Conservation (phyloP, 2,329 filamentous ascomycete species). For the Xylaria arbuscula region DNA sequence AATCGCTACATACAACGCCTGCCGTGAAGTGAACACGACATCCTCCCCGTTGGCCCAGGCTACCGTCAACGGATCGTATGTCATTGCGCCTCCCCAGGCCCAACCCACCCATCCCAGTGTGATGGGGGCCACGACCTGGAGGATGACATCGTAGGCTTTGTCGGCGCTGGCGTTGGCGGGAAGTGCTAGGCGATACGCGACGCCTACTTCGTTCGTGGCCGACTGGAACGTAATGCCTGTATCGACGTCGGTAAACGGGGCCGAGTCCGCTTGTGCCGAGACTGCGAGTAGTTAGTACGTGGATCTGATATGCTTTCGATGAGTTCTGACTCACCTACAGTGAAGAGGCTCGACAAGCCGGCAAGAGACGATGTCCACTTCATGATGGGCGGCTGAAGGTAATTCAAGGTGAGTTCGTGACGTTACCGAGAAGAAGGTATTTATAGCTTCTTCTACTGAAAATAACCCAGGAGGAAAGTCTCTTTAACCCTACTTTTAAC, state of each 20-base stretch:
- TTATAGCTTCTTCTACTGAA: conserved; percentile 21
- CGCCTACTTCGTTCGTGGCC: conserved; percentile 53
- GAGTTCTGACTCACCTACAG: conserved; percentile 46
- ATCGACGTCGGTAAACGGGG: conserved; percentile 50
- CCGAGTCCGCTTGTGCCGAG: conserved; percentile 51
- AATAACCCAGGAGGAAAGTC: conserved; percentile 4
- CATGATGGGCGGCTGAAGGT: conserved; percentile 45
- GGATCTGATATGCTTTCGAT: neutral
- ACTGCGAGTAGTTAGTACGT: conserved; percentile 39
- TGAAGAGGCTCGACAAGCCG: conserved; percentile 47
- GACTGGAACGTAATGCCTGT: conserved; percentile 59
- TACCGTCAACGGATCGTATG: conserved; percentile 56
- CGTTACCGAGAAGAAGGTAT: conserved; percentile 9
- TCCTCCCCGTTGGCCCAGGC: conserved; percentile 54
- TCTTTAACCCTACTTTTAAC: neutral
- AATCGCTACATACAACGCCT: conserved; percentile 52
- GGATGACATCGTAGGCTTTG: conserved; percentile 52
- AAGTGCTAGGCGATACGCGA: conserved; percentile 50
- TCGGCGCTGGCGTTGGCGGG: conserved; percentile 48
- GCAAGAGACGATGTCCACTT: conserved; percentile 47
- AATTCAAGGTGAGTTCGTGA: neutral
- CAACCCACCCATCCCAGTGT: conserved; percentile 55
- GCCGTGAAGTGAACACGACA: conserved; percentile 54
- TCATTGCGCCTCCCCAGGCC: conserved; percentile 57
- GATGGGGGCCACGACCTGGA: conserved; percentile 54